phyloP scores from a whole-genome alignment of 805 yeast genomes.

The Zygoascus tannicola region DNA sequence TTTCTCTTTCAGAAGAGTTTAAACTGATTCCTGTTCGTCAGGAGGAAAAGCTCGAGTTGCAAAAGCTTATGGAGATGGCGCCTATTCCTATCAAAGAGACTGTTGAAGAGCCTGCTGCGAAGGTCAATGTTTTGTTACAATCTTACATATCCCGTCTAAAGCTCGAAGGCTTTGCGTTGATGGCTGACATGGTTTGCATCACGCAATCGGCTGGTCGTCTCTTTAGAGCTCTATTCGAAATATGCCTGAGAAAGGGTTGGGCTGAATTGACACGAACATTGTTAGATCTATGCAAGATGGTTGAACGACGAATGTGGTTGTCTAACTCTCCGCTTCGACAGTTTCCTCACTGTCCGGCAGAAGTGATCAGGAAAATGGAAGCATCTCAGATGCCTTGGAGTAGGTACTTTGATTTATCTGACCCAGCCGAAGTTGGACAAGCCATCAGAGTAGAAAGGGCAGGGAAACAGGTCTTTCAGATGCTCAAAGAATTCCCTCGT shows the following conservation, averaged over 20 bases:
- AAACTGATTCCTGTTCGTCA: conserved; percentile 72
- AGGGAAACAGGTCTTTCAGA: conserved; percentile 45
- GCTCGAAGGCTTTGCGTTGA: conserved; percentile 81
- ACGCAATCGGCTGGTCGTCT: conserved; percentile 90
- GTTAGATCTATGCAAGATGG: conserved; percentile 65
- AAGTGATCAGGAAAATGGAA: conserved; percentile 66
- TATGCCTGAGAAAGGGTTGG: conserved; percentile 64
- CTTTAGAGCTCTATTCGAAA: conserved; percentile 75
- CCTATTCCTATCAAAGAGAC: conserved; percentile 83
- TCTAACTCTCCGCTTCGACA: conserved; percentile 83
- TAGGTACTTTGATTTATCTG: conserved; percentile 55
- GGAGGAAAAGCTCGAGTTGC: conserved; percentile 73
- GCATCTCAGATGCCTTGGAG: conserved; percentile 76
- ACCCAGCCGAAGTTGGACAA: conserved; percentile 71
- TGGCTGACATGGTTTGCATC: conserved; percentile 87
- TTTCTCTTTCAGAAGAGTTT: conserved; percentile 80
- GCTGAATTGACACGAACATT: conserved; percentile 48
- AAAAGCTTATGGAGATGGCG: conserved; percentile 55
- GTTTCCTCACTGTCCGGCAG: conserved; percentile 59
- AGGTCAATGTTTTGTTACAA: conserved; percentile 72
- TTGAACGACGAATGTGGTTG: conserved; percentile 75
- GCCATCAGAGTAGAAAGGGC: conserved; percentile 63
- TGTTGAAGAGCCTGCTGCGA: conserved; percentile 61
- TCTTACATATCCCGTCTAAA: conserved; percentile 71
- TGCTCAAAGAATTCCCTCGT: conserved; percentile 66